Evolutionary conservation across 257 asterid genomes (phyloP), one percentile per base, ranked within the genome.

Genomic region (Ajuga chamaepitys): DNA sequence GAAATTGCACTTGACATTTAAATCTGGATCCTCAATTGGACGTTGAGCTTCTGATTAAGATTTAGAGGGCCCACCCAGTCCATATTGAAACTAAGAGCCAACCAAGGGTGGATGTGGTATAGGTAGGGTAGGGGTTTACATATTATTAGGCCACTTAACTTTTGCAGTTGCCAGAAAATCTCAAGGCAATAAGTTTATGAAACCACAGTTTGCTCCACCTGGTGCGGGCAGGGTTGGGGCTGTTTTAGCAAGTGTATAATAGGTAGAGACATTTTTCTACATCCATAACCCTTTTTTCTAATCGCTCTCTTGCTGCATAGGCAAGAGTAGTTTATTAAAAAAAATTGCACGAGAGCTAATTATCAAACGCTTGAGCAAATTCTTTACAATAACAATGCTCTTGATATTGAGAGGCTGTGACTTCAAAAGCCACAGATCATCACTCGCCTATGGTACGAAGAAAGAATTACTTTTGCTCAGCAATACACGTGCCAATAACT

Each of bases 11-110:
- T 5, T 54, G 53, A 64, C 26, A 53, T 13, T 59, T 42, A 18
- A 45, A 30, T 12, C 1, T 14, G 50, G 13, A 42, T 58, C 46
- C 32, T 57, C 46, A 60, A 53, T 17, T 30, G 72, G 55, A 45
- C 58, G 14, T 68, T 48, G 51, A 61, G 65, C 68, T 50, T 57
- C 65, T 25, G 53, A 22, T 56, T 67, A 60, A 51, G 37, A 46
- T 67, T 47, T 13, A 20, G 35, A 62, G 57, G 17, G 51, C 58
- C 10, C 30, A 48, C 58, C 10, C 30, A 48, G 38, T 71, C 62
- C 67, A 56, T 47, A 46, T 21, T 12, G 25, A 66, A 48, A 20
- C 47, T 28, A 59, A 41, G 25, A 58, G 17, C 22, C 38, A 58
- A 73, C 50, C 9, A 32, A 13, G 47, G 37, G 52, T 46, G 59